Evolutionary conservation across 352 stramenopile genomes (phyloP).

Genomic region (Phytopythium litorale): DNA sequence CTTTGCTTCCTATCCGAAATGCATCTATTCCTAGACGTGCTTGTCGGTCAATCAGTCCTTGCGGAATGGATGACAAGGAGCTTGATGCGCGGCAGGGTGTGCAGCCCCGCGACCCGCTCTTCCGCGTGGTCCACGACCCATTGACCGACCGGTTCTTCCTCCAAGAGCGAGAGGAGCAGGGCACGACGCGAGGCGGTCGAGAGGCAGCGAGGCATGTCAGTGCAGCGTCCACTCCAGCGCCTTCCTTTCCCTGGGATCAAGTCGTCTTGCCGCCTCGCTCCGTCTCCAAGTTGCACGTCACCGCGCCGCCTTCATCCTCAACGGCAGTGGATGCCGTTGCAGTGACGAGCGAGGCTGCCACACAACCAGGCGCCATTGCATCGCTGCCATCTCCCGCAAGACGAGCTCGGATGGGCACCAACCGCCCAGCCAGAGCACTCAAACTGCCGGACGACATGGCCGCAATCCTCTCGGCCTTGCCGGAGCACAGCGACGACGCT

Average conservation of each 20-base stretch:
- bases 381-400: not conserved
- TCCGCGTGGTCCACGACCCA: conserved; percentile 42
- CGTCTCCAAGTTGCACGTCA: not conserved
- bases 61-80: not conserved
- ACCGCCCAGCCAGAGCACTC: not conserved
- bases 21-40: conserved; percentile 5
- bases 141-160: conserved; percentile 47
- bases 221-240: not conserved
- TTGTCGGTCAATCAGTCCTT: too few species aligned
- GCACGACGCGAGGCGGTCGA: not conserved
- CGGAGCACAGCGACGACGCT: not conserved
- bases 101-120: conserved; percentile 11
- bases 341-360: not conserved
- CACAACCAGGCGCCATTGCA: not conserved
- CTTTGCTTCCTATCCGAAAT: not conserved
- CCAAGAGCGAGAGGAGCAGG: conserved; percentile 13
- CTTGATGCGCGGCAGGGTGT: not conserved
- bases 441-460: not conserved
- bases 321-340: not conserved
- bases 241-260: conserved; percentile 32
- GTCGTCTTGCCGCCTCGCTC: conserved; percentile 25
- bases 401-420: not conserved
- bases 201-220: not conserved
- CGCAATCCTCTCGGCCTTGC: not conserved
- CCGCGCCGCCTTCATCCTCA: not conserved